Base-by-base conservation (phyloP, 306 rosid species). In the Vicia villosa region DNA sequence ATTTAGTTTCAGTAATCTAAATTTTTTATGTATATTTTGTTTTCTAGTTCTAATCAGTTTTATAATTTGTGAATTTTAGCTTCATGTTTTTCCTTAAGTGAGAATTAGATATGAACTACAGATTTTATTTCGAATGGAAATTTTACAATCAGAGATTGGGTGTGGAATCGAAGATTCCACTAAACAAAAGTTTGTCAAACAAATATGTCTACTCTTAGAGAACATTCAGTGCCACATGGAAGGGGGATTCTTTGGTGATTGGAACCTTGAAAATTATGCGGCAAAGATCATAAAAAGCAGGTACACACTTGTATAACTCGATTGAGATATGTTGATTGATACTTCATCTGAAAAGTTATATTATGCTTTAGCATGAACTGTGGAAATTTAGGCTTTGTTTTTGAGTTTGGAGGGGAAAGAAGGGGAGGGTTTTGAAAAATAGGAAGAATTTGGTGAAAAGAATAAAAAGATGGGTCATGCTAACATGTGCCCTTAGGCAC, bases 51-150 rank as follows among this genome's bases (percentile, higher is more conserved):
- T 70, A 50, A 24, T 67, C 37, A 55, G 19, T 17, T 69, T 69
- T 42, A 42, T 45, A 66, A 34, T 76, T 15, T 66, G 65, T 59
- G 28, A 69, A 13, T 3, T 6, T 40, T 37, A 37, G 36, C 63
- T 76, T 79, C 32, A 30, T 74, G 47, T 20, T 55, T 75, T 81
- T 78, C 86, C 97, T 94, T 83, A 74, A 76, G 66, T 70, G 10
- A 57, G 69, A 60, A 75, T 66, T 64, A 94, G 98, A 88, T 86
- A 84, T 74, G 98, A 94, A 70, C 78, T 94, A 82, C 98, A 94
- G 85, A 86, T 94, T 63, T 82, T 94, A 47, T 88, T 94, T 77
- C 89, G 96, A 56, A 87, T 88, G 97, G 97, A 94, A 83, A 79
- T 94, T 63, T 80, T 94, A 60, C 88, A 68, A 45, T 92, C 92